phyloP scores from a whole-genome alignment of 2,329 filamentous ascomycete genomes.

The Colletotrichum zoysiae region DNA sequence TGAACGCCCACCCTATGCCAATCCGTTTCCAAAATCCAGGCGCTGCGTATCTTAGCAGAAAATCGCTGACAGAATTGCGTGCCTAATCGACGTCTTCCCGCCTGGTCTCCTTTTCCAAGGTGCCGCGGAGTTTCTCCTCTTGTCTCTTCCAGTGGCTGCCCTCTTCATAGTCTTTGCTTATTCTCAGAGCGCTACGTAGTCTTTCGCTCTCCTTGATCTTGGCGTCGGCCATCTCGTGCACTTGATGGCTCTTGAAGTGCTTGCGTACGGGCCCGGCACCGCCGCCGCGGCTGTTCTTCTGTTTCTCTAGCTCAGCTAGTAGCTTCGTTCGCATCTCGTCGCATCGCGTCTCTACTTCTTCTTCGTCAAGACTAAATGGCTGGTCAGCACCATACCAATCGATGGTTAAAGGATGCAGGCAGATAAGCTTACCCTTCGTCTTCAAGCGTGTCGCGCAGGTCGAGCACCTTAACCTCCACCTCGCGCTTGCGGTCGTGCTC shows the following conservation, averaged over 20 bases:
- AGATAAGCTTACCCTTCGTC: slow-evolving; percentile 76
- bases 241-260: slow-evolving; percentile 89
- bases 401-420: not conserved
- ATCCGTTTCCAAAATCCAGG: slow-evolving; percentile 4
- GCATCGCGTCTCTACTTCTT: slow-evolving; percentile 82
- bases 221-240: slow-evolving; percentile 94
- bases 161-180: slow-evolving; percentile 87
- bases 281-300: slow-evolving; percentile 43
- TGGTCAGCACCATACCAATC: not conserved
- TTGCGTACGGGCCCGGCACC: slow-evolving; percentile 57
- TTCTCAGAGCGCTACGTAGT: slow-evolving; percentile 86
- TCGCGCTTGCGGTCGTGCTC: slow-evolving; percentile 94
- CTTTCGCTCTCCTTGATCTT: slow-evolving; percentile 97
- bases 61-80: not conserved
- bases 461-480: slow-evolving; percentile 93
- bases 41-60: not conserved
- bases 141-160: slow-evolving; percentile 88
- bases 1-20: slow-evolving; percentile 22
- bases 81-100: slow-evolving; percentile 42
- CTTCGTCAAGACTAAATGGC: slow-evolving; percentile 78
- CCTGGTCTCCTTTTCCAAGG: slow-evolving; percentile 55
- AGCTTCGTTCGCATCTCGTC: slow-evolving; percentile 58
- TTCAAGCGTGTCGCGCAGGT: slow-evolving; percentile 90
- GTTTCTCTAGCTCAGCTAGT: slow-evolving; percentile 55
- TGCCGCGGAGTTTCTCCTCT: slow-evolving; percentile 73